A percentile compares a stretch with the other conserved stretches of the same genome.
Conservation (phyloP, 441 rosid species). For the Mallotus repandus region DNA sequence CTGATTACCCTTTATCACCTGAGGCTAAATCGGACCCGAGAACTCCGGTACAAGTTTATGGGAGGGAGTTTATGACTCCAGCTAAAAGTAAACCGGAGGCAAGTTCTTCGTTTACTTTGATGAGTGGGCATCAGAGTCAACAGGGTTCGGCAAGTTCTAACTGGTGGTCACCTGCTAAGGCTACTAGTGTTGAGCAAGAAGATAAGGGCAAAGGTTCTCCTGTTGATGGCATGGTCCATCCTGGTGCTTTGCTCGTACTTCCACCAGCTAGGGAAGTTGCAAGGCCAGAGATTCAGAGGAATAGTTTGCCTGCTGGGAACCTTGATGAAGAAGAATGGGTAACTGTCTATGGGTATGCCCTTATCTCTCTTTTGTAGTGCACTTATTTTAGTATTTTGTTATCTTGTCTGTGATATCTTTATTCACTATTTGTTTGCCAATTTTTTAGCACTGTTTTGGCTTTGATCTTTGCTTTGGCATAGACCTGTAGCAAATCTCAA, state of each 20-base stretch:
- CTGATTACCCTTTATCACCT: conserved; percentile 70
- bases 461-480: neutral
- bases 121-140: conserved; percentile 59
- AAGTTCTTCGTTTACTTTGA: conserved; percentile 54
- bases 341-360: conserved; percentile 86
- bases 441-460: neutral
- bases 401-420: neutral
- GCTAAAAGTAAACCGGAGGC: conserved; percentile 54
- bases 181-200: conserved; percentile 57
- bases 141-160: conserved; percentile 53
- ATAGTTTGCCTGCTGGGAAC: conserved; percentile 61
- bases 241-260: conserved; percentile 78
- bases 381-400: neutral
- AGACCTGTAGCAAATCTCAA: neutral
- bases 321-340: conserved; percentile 96
- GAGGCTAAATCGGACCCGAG: conserved; percentile 60
- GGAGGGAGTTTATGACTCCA: conserved; percentile 53
- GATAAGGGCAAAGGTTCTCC: conserved; percentile 88
- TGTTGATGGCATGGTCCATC: conserved; percentile 82
- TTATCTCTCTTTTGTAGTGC: neutral
- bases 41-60: conserved; percentile 51
- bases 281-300: conserved; percentile 81
- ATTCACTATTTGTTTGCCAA: neutral
- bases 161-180: conserved; percentile 82
- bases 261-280: conserved; percentile 95